Base-by-base conservation (phyloP, 2,329 filamentous ascomycete genomes). In the Pseudocercospora musae region DNA sequence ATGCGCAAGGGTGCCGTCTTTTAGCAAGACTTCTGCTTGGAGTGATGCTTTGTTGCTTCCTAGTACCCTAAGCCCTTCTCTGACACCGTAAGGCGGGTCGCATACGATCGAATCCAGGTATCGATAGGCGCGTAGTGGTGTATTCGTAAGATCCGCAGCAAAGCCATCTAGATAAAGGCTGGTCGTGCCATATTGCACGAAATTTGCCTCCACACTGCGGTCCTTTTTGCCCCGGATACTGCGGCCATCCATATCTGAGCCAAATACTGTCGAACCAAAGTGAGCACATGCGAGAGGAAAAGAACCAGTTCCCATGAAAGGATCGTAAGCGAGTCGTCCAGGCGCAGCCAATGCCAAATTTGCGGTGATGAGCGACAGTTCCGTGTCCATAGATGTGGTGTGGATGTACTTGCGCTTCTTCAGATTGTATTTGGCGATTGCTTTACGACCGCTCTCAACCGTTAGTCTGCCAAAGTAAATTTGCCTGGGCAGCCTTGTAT, bases 301-400 rank as follows among this genome's bases (percentile, higher is more conserved):
- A 58, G 92, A 94, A 4, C 94, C 95, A 0, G 95, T 98, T 4
- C 95, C 95, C 62, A 95, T 92, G 73, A 99, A 99, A 0, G 95
- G 95, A 70, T 99, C 95, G 72, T 94, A 97, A 71, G 96, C 91
- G 1, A 98, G 74, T 73, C 91, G 96, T 0, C 92, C 94, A 0
- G 92, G 90, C 0, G 81, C 88, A 0, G 92, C 92, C 13, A 91
- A 85, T 0, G 91, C 91, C 69, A 99, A 87, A 72, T 98, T 99
- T 1, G 94, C 95, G 0, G 93, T 97, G 21, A 99, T 81, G 0
- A 99, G 83, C 11, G 92, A 91, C 48, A 99, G 82, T 75, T 98
- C 95, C 0, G 94, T 90, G 74, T 99, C 95, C 95, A 99, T 98
- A 50, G 91, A 95, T 0, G 95, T 99, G 0, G 94, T 98, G 69